Percentiles rank a stretch among this genome's conserved stretches.
These are phyloP conservation scores for Actinomortierella ambigua DNA, from an alignment of 371 early-diverging fungal genomes.

Conservation along the genomic window DNA sequence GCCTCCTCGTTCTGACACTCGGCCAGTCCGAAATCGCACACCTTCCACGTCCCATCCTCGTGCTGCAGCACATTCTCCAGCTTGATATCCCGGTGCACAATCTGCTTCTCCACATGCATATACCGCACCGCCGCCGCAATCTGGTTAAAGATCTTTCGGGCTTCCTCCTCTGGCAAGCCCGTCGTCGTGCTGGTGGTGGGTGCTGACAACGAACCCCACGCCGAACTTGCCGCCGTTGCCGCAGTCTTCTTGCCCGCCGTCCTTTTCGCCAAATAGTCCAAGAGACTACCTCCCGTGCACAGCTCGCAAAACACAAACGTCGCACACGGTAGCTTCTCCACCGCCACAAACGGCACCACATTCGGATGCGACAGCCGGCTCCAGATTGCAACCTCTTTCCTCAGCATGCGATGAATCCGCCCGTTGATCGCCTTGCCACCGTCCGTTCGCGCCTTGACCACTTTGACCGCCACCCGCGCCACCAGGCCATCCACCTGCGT, in stretches of 20 bases:
- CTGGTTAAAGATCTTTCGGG: conserved; percentile 66
- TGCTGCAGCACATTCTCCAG: conserved; percentile 86
- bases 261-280: conserved; percentile 25
- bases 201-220: conserved; percentile 4
- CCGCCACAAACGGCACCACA: conserved; percentile 64
- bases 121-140: conserved; percentile 76
- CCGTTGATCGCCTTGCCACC: conserved; percentile 22
- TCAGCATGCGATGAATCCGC: conserved; percentile 27
- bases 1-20: conserved; percentile 50
- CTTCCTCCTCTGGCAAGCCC: conserved; percentile 53
- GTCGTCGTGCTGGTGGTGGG: too few relatives aligned
- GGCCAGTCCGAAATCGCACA: conserved; percentile 92
- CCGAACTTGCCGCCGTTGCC: too few relatives aligned
- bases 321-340: conserved; percentile 68
- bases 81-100: conserved; percentile 94
- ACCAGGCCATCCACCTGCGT: conserved; percentile 26
- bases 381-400: conserved; percentile 73
- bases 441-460: conserved; percentile 49
- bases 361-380: conserved; percentile 68
- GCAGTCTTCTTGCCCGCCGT: too few relatives aligned
- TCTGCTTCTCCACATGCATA: conserved; percentile 72
- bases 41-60: conserved; percentile 60
- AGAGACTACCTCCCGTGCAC: conserved; percentile 60
- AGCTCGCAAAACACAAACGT: conserved; percentile 74
- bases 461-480: conserved; percentile 60